Evolutionary conservation across 1,139 yeast genomes (phyloP).

Genomic region (Kazachstania sp.): DNA sequence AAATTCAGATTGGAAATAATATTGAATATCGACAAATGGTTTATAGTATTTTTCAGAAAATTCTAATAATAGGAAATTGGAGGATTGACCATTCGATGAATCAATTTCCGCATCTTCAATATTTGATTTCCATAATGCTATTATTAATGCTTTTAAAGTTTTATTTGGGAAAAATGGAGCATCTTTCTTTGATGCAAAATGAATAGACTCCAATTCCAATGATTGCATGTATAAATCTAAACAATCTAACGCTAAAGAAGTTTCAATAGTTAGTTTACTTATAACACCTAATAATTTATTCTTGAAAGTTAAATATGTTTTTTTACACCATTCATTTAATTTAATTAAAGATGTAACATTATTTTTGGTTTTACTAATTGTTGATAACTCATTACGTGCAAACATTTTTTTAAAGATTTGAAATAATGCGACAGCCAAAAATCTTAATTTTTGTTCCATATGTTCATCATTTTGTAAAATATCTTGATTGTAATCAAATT

Average conservation of each 20-base stretch:
- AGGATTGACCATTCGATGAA: constrained; percentile 37
- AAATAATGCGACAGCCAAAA: constrained; percentile 44
- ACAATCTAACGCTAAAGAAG: constrained; percentile 44
- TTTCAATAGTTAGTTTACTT: constrained; percentile 30
- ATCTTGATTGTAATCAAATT: constrained; percentile 6
- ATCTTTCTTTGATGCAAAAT: constrained; percentile 41
- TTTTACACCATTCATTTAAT: constrained; percentile 55
- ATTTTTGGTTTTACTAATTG: constrained; percentile 18
- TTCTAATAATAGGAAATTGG: constrained; percentile 50
- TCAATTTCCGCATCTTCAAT: constrained; percentile 37
- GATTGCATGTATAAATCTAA: constrained; percentile 57
- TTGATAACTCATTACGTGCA: constrained; percentile 39
- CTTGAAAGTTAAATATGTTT: constrained; percentile 52
- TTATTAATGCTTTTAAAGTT: constrained; percentile 44
- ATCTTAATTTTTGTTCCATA: constrained; percentile 32
- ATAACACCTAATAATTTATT: constrained; percentile 38
- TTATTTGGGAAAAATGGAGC: constrained; percentile 57
- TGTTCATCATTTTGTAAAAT: constrained; percentile 7
- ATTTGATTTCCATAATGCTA: constrained; percentile 38
- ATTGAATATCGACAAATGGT: constrained; percentile 58
- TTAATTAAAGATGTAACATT: constrained; percentile 39
- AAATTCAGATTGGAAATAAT: constrained; percentile 47
- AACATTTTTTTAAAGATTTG: constrained; percentile 52
- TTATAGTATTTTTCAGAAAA: constrained; percentile 48
- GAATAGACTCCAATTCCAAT: constrained; percentile 49